Evolutionary conservation across 192 early-diverging fungal genomes (phyloP), one percentile per base, ranked within the genome.

Genomic region (Gigaspora rosea): DNA sequence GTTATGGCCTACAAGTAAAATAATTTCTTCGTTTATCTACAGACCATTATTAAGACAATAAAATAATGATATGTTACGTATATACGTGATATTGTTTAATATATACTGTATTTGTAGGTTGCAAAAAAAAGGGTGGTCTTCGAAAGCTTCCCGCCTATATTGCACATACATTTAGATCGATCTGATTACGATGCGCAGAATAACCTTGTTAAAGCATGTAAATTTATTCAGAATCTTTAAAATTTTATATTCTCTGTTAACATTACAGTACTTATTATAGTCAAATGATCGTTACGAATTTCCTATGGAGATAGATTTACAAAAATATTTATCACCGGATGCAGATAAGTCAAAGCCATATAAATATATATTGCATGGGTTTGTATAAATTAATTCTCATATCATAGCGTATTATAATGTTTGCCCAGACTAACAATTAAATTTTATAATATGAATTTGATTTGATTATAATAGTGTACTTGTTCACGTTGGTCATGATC

Each of bases 41-140:
- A 27, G 27, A 0, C 27, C 27, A 27, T 15, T 46, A 4, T 4
- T 3, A 71, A 54, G 61, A 49, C 16, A 33, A 16, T 10, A 16
- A 18, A 15, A 20, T 18, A n/a, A n/a, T 32, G 61, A 27, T 8
- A 41, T 41, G 66, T 54, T 64, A 11, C 27, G 27, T 27, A 27
- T 27, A 27, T 27, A 27, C 27, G 27, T 27, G 35, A 13, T 3
- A 3, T 73, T 63, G 18, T 12, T 41, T 22, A 33, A 27, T 8
- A 27, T 4, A 81, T 77, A 8, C 1, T 27, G 1, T 27, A 73
- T 79, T 49, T 48, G 36, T 71, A 80, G 89, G 94, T 95, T 79
- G 97, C 98, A 15, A 94, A 92, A 71, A 98, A 98, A 83, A 95
- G 98, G 36, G 96, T 98, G 47, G 94, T 95, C 7, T 99, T 99